Percentiles rank a stretch among this genome's conserved stretches.
phyloP scores from a whole-genome alignment of 306 rosid species.

The Glycine soja region DNA sequence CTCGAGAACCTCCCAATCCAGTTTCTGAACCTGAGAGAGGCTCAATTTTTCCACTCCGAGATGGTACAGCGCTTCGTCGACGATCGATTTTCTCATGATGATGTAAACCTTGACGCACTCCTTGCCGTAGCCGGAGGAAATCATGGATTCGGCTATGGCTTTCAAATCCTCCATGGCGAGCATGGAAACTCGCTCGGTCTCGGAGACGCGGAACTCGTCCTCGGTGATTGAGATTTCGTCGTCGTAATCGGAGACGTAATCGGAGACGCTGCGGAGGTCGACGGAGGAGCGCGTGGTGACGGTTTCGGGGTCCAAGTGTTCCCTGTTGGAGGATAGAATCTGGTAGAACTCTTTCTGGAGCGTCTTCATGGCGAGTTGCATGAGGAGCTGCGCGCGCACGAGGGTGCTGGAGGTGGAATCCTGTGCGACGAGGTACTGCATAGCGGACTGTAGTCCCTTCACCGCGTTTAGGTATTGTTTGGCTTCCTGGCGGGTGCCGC shows the following conservation, averaged over 20 bases:
- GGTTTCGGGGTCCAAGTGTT: conserved; percentile 63
- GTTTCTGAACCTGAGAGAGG: conserved; percentile 64
- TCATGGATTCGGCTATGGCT: conserved; percentile 75
- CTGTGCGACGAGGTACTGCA: conserved; percentile 61
- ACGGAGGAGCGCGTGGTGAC: conserved; percentile 62
- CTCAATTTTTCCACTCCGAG: conserved; percentile 69
- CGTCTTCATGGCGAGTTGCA: conserved; percentile 86
- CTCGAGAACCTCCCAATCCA: conserved; percentile 80
- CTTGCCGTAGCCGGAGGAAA: conserved; percentile 67
- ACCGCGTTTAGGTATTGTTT: conserved; percentile 65
- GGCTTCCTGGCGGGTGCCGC: conserved; percentile 68
- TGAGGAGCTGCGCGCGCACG: conserved; percentile 62
- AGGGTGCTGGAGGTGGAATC: conserved; percentile 53
- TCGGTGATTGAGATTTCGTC: conserved; percentile 43
- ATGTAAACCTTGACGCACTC: conserved; percentile 75
- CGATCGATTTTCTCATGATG: conserved; percentile 62
- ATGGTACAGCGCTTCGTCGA: conserved; percentile 70
- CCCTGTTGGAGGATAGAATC: conserved; percentile 54
- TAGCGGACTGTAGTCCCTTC: conserved; percentile 71
- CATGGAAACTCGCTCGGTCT: conserved; percentile 57
- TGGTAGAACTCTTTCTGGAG: conserved; percentile 72
- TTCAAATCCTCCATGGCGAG: conserved; percentile 71
- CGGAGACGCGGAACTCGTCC: conserved; percentile 58
- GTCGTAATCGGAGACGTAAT: conserved; percentile 62
- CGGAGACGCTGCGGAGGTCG: conserved; percentile 55